Evolutionary conservation across 2,329 filamentous ascomycete species (phyloP).

Genomic region (Penicillium brasilianum): DNA sequence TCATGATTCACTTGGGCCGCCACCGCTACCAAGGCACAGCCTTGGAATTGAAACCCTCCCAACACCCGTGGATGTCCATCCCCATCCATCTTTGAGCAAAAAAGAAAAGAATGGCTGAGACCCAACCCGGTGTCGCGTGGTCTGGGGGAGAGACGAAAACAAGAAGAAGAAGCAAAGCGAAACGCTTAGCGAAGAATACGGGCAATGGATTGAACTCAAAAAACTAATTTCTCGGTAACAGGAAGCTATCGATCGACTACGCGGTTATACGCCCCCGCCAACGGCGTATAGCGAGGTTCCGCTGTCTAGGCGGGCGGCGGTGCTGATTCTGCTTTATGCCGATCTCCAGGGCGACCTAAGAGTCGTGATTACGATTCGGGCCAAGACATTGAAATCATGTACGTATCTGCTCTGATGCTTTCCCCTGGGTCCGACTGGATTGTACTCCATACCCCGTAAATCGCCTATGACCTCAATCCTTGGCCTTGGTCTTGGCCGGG

Average conservation of each 20-base stretch:
- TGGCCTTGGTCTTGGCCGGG: background rate
- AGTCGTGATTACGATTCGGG: constrained; percentile 67
- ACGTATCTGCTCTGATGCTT: constrained; percentile 23
- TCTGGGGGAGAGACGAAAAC: background rate
- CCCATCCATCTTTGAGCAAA: constrained; percentile 10
- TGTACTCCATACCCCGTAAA: too few relatives aligned
- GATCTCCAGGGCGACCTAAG: constrained; percentile 79
- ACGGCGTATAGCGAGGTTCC: constrained; percentile 63
- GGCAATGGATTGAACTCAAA: constrained; percentile 3
- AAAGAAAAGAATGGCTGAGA: constrained; percentile 18
- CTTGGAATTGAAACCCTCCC: background rate
- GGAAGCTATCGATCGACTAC: constrained; percentile 61
- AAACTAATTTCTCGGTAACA: constrained; percentile 24
- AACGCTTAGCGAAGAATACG: background rate
- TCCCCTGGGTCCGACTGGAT: background rate
- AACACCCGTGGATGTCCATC: constrained; percentile 30
- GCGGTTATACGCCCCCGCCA: constrained; percentile 61
- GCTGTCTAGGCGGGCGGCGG: constrained; percentile 74
- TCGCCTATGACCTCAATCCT: background rate
- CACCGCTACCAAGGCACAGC: background rate
- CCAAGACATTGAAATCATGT: constrained; percentile 64
- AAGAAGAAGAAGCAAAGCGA: constrained; percentile 8
- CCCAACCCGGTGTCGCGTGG: constrained; percentile 20
- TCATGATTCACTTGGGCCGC: background rate
- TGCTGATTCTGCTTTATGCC: constrained; percentile 85